Percentiles rank a stretch among this genome's conserved stretches.
These are phyloP conservation scores for Pulveroboletus ravenelii DNA, from an alignment of 768 basidiomycete genomes.

Conservation along the genomic window DNA sequence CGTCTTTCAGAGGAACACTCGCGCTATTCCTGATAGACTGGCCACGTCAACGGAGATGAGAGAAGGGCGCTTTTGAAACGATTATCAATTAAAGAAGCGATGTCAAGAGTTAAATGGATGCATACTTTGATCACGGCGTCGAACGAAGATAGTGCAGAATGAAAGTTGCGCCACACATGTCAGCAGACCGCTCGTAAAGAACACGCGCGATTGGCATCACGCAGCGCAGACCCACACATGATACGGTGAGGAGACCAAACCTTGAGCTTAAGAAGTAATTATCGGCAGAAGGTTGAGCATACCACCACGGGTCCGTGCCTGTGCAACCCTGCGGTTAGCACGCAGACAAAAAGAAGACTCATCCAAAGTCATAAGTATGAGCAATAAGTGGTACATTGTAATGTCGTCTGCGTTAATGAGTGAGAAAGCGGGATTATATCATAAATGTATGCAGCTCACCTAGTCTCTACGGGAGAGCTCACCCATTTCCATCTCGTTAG, in stretches of 20 bases:
- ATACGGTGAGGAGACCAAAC: slow-evolving; percentile 4
- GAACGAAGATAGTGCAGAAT: slow-evolving; percentile 2
- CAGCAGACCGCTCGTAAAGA: neutral
- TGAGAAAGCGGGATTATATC: slow-evolving; percentile 2
- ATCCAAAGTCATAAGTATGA: slow-evolving; percentile 13
- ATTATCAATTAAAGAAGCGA: slow-evolving; percentile 16
- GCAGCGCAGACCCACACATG: slow-evolving; percentile 1
- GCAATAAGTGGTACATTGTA: slow-evolving; percentile 22
- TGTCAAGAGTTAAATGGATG: slow-evolving; percentile 5
- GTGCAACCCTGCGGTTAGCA: neutral
- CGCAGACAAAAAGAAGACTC: neutral
- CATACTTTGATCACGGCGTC: slow-evolving; percentile 9
- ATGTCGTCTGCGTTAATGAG: slow-evolving; percentile 9
- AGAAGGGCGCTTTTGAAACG: slow-evolving; percentile 2
- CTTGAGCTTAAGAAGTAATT: slow-evolving; percentile 10
- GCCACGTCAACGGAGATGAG: slow-evolving; percentile 23
- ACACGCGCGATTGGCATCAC: slow-evolving; percentile 1
- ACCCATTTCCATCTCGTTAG: slow-evolving; percentile 54
- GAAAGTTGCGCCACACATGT: slow-evolving; percentile 17
- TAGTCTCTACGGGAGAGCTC: slow-evolving; percentile 52
- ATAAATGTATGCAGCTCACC: slow-evolving; percentile 38
- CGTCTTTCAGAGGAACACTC: neutral
- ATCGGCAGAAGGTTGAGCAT: slow-evolving; percentile 2
- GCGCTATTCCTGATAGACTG: neutral
- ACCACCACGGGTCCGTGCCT: slow-evolving; percentile 4